phyloP scores from a whole-genome alignment of 805 yeast species.

The Hyphopichia homilentoma region DNA sequence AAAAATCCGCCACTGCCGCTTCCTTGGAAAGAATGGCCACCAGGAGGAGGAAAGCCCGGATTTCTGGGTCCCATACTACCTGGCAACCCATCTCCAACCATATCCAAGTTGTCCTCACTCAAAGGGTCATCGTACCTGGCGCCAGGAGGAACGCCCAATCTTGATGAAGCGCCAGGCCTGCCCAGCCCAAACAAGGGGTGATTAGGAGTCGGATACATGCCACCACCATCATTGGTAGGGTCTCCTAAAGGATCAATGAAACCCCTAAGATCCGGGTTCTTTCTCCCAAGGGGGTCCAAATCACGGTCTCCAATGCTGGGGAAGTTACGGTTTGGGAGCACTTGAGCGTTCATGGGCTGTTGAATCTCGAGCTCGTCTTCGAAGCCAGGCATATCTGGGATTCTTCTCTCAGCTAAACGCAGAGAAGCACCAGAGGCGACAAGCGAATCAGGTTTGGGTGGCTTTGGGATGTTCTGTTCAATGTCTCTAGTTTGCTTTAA shows the following conservation, averaged over 20 bases:
- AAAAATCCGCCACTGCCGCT: slow-evolving; percentile 43
- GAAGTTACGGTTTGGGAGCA: slow-evolving; percentile 2
- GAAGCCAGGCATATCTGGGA: slow-evolving; percentile 47
- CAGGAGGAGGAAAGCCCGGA: slow-evolving; percentile 1
- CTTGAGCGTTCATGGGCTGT: slow-evolving; percentile 4
- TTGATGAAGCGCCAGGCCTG: slow-evolving; percentile 19
- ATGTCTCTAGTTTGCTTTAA: neutral
- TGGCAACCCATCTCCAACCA: slow-evolving; percentile 45
- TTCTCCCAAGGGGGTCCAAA: slow-evolving; percentile 43
- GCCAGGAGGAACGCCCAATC: slow-evolving; percentile 41
- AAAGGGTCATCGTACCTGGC: slow-evolving; percentile 53
- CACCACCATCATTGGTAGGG: slow-evolving; percentile 29
- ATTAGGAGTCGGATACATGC: slow-evolving; percentile 50
- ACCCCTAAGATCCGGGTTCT: slow-evolving; percentile 42
- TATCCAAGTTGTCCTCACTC: slow-evolving; percentile 40
- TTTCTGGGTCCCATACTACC: slow-evolving; percentile 29
- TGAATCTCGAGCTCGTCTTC: slow-evolving; percentile 49
- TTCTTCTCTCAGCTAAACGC: slow-evolving; percentile 12
- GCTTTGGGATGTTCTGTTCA: neutral
- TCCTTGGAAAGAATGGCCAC: slow-evolving; percentile 11
- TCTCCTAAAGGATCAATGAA: slow-evolving; percentile 38
- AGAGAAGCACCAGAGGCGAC: neutral
- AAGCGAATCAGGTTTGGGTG: neutral
- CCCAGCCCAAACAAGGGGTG: slow-evolving; percentile 49
- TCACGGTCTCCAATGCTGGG: slow-evolving; percentile 49